A percentile compares a stretch with the other conserved stretches of the same genome.
Conservation (phyloP, 345 rosid species). For the Camelina sativa region DNA sequence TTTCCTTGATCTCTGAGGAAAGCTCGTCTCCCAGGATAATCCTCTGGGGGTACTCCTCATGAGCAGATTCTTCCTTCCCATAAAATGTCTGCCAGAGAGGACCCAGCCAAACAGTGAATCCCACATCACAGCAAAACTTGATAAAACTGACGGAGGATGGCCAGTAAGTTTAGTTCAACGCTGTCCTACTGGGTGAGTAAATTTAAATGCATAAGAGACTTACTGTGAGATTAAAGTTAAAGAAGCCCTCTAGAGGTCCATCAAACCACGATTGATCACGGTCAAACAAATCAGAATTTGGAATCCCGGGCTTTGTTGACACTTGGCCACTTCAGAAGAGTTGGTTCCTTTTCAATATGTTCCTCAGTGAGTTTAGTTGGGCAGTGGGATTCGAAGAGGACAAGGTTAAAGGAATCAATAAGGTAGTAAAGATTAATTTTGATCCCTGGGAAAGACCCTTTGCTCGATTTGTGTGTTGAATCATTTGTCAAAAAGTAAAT, state of each 20-base stretch:
- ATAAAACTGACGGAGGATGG: constrained; percentile 53
- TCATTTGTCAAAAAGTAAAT: no score
- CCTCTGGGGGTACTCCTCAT: constrained; percentile 72
- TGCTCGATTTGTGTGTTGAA: no score
- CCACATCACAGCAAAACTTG: constrained; percentile 91
- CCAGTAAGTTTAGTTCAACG: constrained; percentile 5
- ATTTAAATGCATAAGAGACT: constrained; percentile 39
- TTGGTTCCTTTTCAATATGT: constrained; percentile 44
- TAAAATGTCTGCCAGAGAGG: constrained; percentile 87
- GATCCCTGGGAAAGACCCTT: no score
- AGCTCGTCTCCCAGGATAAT: constrained; percentile 60
- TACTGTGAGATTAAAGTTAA: constrained; percentile 57
- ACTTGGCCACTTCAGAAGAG: constrained; percentile 62
- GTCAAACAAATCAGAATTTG: constrained; percentile 61
- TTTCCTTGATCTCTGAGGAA: constrained; percentile 85
- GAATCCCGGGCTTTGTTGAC: constrained; percentile 55
- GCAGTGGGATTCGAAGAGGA: no score
- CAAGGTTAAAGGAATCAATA: no score
- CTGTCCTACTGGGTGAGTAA: background rate
- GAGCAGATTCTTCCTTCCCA: constrained; percentile 74
- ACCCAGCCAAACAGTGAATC: constrained; percentile 85
- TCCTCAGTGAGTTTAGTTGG: background rate
- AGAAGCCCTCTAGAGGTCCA: constrained; percentile 78
- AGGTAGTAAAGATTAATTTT: no score
- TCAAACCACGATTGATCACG: constrained; percentile 88